Evolutionary conservation across 2,329 filamentous ascomycete genomes (phyloP).

Genomic region (Monilinia laxa): DNA sequence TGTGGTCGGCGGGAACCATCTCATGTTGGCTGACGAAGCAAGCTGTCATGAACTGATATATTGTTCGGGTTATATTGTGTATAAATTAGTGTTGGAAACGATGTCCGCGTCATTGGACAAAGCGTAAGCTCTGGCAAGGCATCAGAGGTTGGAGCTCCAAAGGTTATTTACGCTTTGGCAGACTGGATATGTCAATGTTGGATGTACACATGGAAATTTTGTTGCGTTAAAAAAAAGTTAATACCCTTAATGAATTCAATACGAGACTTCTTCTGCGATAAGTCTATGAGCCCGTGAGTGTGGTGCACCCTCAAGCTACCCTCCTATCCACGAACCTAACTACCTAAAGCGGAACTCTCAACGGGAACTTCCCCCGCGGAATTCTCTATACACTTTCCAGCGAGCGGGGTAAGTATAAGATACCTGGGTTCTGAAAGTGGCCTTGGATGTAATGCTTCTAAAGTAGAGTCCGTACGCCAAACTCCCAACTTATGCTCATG

Average conservation of each 20-base stretch:
- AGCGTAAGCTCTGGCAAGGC: background rate
- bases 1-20: background rate
- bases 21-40: background rate
- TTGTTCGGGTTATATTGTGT: background rate
- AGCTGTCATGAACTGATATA: background rate
- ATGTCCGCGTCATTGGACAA: background rate
- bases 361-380: background rate
- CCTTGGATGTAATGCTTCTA: too few species aligned
- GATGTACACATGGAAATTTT: background rate
- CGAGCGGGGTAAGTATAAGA: too few species aligned
- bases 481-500: too few species aligned
- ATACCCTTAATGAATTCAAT: background rate
- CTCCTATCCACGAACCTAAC: background rate
- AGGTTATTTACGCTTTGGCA: background rate
- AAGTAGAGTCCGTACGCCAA: too few species aligned
- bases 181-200: background rate
- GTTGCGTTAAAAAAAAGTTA: too few species aligned
- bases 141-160: background rate
- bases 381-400: too few species aligned
- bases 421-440: too few species aligned
- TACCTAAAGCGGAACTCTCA: background rate
- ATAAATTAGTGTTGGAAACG: background rate
- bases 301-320: background rate
- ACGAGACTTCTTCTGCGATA: background rate
- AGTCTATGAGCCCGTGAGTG: background rate